Conservation (phyloP, 2,329 filamentous ascomycete species). For the Neofusicoccum kwambonambiense region DNA sequence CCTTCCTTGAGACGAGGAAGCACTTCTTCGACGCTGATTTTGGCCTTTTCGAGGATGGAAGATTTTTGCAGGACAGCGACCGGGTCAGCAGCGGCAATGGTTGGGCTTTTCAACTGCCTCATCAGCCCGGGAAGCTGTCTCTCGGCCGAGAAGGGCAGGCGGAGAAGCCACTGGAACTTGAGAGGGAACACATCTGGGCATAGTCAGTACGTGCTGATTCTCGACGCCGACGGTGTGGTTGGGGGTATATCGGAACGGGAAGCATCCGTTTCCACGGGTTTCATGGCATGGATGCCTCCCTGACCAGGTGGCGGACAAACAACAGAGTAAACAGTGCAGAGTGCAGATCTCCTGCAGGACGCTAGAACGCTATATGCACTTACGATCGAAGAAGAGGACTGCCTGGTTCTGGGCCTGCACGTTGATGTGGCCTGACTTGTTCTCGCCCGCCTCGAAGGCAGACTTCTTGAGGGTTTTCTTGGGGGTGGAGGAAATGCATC, state of each 20-base stretch:
- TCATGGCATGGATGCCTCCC: neutral
- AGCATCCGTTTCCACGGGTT: neutral
- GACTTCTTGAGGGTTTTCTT: slow-evolving; percentile 13
- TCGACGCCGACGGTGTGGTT: neutral
- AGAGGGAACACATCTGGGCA: slow-evolving; percentile 76
- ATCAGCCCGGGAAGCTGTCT: slow-evolving; percentile 50
- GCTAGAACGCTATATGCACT: slow-evolving; percentile 27
- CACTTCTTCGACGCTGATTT: slow-evolving; percentile 76
- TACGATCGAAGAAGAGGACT: slow-evolving; percentile 88
- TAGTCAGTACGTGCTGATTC: neutral
- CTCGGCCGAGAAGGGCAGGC: slow-evolving; percentile 50
- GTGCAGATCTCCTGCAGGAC: too few species aligned
- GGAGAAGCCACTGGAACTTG: slow-evolving; percentile 64
- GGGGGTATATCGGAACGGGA: neutral
- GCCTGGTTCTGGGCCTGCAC: slow-evolving; percentile 68
- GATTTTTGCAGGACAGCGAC: slow-evolving; percentile 40
- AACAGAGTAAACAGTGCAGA: too few species aligned
- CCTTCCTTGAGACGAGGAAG: slow-evolving; percentile 86
- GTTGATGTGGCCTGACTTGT: slow-evolving; percentile 79
- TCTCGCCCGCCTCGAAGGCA: slow-evolving; percentile 52
- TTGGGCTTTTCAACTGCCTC: slow-evolving; percentile 52
- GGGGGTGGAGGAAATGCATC: slow-evolving; percentile 10
- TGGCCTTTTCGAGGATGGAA: slow-evolving; percentile 53
- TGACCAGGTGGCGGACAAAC: neutral
- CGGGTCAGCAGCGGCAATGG: slow-evolving; percentile 56